Evolutionary conservation across 257 asterid species (phyloP).

Genomic region (Mitragyna speciosa): DNA sequence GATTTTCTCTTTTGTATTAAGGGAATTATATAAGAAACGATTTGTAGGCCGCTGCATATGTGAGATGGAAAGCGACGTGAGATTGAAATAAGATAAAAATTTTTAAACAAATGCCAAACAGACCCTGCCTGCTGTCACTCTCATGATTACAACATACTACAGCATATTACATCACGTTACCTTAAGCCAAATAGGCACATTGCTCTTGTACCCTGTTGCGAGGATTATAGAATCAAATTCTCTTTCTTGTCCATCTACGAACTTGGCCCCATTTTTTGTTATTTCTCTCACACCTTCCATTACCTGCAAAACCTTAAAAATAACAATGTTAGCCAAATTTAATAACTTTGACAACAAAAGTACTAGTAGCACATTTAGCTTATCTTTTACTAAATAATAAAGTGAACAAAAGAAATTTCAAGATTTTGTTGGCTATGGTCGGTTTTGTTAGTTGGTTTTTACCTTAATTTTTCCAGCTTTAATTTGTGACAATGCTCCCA

Average conservation of each 20-base stretch:
- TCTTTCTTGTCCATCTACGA: constrained; percentile 71
- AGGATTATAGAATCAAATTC: constrained; percentile 77
- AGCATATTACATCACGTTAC: constrained; percentile 22
- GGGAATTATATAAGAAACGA: constrained; percentile 40
- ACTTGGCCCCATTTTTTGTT: constrained; percentile 71
- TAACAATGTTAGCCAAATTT: not conserved
- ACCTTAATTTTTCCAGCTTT: constrained; percentile 76
- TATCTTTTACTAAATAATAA: not conserved
- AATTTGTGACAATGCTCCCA: constrained; percentile 76
- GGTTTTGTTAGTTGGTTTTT: not conserved
- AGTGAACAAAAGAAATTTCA: not conserved
- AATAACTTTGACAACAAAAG: not conserved
- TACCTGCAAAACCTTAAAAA: constrained; percentile 39
- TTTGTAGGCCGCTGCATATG: constrained; percentile 75
- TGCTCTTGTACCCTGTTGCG: constrained; percentile 97
- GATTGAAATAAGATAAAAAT: constrained; percentile 42
- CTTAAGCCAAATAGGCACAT: constrained; percentile 92
- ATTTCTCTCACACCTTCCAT: constrained; percentile 72
- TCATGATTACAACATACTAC: constrained; percentile 1
- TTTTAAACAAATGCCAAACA: not conserved
- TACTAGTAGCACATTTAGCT: not conserved
- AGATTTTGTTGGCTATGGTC: not conserved
- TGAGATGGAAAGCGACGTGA: constrained; percentile 62
- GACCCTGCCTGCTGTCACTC: constrained; percentile 13
- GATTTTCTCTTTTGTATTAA: constrained; percentile 61